These are phyloP conservation scores for Fusarium sp. DNA, from an alignment of 2,329 filamentous ascomycete species.

Conservation along the genomic window DNA sequence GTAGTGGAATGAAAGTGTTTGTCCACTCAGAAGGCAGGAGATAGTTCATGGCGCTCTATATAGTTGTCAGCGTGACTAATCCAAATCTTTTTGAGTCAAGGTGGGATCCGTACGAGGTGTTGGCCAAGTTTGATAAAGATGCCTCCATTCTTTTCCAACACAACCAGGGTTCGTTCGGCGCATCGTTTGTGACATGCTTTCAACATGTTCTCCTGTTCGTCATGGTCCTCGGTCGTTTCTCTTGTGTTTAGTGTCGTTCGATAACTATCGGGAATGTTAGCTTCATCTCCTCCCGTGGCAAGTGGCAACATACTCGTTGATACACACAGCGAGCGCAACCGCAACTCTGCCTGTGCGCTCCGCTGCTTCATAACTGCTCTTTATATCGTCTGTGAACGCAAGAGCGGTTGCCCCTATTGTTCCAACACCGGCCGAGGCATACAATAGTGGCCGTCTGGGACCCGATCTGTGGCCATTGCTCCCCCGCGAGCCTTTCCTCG, in stretches of 20 bases:
- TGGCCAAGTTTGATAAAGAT: conserved; percentile 99
- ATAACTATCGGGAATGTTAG: conserved; percentile 69
- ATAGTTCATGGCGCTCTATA: conserved; percentile 91
- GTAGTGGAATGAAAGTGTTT: conserved; percentile 92
- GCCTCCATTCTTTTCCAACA: conserved; percentile 94
- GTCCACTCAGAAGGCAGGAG: conserved; percentile 93
- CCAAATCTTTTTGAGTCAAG: not conserved
- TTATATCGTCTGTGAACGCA: conserved; percentile 75
- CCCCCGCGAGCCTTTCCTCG: conserved; percentile 42
- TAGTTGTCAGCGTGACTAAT: conserved; percentile 41
- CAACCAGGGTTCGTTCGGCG: conserved; percentile 84
- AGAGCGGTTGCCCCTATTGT: conserved; percentile 60
- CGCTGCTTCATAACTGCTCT: conserved; percentile 78
- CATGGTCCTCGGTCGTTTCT: conserved; percentile 69
- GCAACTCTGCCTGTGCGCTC: conserved; percentile 84
- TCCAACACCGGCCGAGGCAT: conserved; percentile 63
- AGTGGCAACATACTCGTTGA: conserved; percentile 76
- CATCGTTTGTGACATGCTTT: conserved; percentile 92
- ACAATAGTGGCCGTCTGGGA: conserved; percentile 53
- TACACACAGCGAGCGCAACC: conserved; percentile 78
- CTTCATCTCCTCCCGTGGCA: conserved; percentile 2
- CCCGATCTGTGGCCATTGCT: conserved; percentile 38
- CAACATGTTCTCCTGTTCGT: conserved; percentile 74
- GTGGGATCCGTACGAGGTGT: conserved; percentile 71
- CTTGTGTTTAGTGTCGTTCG: conserved; percentile 81